Percentiles rank a stretch among this genome's conserved stretches.
These are phyloP conservation scores for Lasiodiplodia sp. DNA, from an alignment of 2,329 filamentous ascomycete species.

Conservation along the genomic window DNA sequence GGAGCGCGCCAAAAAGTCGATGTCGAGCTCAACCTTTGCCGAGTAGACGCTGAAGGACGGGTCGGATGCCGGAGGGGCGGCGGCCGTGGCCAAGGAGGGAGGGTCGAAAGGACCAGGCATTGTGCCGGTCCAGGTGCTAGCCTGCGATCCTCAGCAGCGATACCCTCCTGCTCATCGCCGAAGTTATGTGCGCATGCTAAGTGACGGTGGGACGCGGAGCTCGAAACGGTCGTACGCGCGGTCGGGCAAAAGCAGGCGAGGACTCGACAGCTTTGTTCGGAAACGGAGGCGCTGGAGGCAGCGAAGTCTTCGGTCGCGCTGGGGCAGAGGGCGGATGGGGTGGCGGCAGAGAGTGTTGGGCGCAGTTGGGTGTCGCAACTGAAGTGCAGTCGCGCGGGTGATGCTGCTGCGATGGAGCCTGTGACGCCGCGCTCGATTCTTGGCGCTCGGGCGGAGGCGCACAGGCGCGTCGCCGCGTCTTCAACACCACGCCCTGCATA, in stretches of 20 bases:
- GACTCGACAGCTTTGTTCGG: conserved; percentile 1
- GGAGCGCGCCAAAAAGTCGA: conserved; percentile 80
- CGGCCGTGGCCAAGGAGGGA: conserved; percentile 38
- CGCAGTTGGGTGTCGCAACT: conserved; percentile 21
- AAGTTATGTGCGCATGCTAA: conserved; percentile 28
- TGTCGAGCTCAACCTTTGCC: conserved; percentile 87
- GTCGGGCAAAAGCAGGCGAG: conserved; percentile 12
- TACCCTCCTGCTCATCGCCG: conserved; percentile 28
- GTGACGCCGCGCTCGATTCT: conserved; percentile 21
- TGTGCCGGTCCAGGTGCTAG: conserved; percentile 29
- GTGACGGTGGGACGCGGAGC: conserved; percentile 21
- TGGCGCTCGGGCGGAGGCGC: conserved; percentile 12
- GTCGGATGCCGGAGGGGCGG: conserved; percentile 17
- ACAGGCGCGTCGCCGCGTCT: background rate
- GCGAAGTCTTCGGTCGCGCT: background rate
- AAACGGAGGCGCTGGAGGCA: background rate
- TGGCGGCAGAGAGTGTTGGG: background rate
- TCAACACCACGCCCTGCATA: conserved; percentile 16
- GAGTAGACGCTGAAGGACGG: conserved; percentile 68
- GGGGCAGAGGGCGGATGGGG: background rate
- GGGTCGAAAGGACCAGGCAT: conserved; percentile 38
- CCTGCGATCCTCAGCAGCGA: conserved; percentile 27
- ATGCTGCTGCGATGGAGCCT: conserved; percentile 28
- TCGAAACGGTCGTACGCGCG: conserved; percentile 26
- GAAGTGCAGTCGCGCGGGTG: conserved; percentile 11